These are phyloP conservation scores for Canariomyces notabilis DNA, from an alignment of 2,329 filamentous ascomycete genomes.

Conservation along the genomic window DNA sequence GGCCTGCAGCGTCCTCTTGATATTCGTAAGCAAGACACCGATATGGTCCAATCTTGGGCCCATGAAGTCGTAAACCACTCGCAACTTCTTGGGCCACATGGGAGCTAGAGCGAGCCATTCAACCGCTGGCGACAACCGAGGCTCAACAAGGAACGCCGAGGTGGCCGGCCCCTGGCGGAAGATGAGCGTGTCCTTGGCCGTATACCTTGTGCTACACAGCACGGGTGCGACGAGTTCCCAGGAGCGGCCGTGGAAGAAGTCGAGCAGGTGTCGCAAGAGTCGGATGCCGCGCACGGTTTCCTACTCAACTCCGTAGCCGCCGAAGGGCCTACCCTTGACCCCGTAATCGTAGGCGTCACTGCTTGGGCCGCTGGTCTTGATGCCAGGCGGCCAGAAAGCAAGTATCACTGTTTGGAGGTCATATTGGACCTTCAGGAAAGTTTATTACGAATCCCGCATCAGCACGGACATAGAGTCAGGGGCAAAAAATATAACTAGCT, in stretches of 20 bases:
- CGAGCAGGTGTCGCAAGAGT: constrained; percentile 23
- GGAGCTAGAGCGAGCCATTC: constrained; percentile 20
- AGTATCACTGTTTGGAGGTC: constrained; percentile 18
- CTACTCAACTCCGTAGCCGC: constrained; percentile 9
- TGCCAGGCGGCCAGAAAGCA: constrained; percentile 23
- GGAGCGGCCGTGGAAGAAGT: constrained; percentile 16
- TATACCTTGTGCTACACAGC: constrained; percentile 14
- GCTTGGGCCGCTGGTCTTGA: constrained; percentile 15
- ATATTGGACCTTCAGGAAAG: constrained; percentile 23
- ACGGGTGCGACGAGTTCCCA: constrained; percentile 19
- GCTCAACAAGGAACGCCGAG: background rate
- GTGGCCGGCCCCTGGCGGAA: no score
- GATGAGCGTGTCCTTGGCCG: constrained; percentile 22
- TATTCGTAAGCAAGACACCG: constrained; percentile 8
- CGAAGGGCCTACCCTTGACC: constrained; percentile 22
- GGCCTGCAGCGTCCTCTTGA: constrained; percentile 14
- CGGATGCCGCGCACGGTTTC: constrained; percentile 18
- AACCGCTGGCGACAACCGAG: constrained; percentile 1
- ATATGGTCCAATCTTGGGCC: constrained; percentile 11
- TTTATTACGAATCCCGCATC: no score
- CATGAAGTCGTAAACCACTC: constrained; percentile 15
- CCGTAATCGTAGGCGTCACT: constrained; percentile 21
- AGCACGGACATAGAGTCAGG: background rate
- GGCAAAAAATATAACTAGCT: constrained; percentile 1
- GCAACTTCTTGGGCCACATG: constrained; percentile 7